These are phyloP conservation scores for Capsicum chinense DNA, from an alignment of 257 asterid species.

Conservation along the genomic window DNA sequence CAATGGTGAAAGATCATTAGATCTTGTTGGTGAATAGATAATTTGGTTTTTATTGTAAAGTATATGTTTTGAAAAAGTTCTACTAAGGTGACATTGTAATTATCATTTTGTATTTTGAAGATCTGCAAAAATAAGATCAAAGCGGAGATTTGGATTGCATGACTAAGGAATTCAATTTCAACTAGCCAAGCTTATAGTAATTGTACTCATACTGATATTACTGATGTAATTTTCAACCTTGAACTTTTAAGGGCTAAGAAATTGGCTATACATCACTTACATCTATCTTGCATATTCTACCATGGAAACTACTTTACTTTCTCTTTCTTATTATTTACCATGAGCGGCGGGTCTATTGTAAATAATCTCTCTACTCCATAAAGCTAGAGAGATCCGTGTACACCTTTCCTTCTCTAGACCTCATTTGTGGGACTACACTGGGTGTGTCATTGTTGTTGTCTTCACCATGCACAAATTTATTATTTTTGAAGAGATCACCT, in stretches of 20 bases:
- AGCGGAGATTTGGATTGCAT: conserved; percentile 89
- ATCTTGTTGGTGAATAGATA: conserved; percentile 66
- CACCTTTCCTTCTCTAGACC: neutral
- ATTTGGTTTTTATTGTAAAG: neutral
- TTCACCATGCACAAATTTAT: neutral
- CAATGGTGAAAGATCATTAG: conserved; percentile 93
- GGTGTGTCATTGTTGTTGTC: neutral
- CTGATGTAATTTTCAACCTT: conserved; percentile 56
- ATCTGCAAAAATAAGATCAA: conserved; percentile 92
- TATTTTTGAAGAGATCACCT: neutral
- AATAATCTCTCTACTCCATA: neutral
- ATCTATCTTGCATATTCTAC: neutral
- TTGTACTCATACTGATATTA: conserved; percentile 76
- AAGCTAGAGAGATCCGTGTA: neutral
- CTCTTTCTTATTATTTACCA: neutral
- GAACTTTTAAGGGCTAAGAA: conserved; percentile 7
- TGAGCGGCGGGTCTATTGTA: neutral
- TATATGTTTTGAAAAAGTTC: conserved; percentile 4
- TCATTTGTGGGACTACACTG: neutral
- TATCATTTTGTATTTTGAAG: conserved; percentile 46
- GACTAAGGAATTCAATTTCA: conserved; percentile 74
- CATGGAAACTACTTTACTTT: neutral
- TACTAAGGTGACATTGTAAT: neutral
- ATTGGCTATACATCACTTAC: neutral
- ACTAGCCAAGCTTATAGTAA: conserved; percentile 62